A percentile compares a stretch with the other conserved stretches of the same genome.
Evolutionary conservation across 2,329 filamentous ascomycete genomes (phyloP).

Genomic region (Lecanicillium sp.): DNA sequence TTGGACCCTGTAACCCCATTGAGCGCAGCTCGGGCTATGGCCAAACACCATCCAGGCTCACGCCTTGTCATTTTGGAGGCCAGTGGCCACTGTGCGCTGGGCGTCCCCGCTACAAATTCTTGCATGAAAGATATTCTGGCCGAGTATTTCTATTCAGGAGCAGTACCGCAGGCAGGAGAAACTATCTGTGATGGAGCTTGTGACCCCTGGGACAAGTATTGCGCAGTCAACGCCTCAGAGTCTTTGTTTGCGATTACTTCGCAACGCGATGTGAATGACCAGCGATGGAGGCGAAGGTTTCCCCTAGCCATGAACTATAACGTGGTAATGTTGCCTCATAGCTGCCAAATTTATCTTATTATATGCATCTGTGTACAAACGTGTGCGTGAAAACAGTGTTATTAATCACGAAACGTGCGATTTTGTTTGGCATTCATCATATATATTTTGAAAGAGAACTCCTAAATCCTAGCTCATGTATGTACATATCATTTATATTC

Average conservation of each 20-base stretch:
- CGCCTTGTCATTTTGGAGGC: constrained; percentile 11
- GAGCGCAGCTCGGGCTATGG: constrained; percentile 19
- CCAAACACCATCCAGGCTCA: constrained; percentile 8
- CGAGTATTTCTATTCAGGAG: not conserved
- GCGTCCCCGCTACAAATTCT: not conserved
- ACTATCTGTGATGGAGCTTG: not conserved
- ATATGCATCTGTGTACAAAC: too few relatives aligned
- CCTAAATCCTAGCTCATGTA: too few relatives aligned
- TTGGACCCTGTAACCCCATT: constrained; percentile 32
- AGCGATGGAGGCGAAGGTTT: not conserved
- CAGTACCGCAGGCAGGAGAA: not conserved
- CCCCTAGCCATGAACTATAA: too few relatives aligned
- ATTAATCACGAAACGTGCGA: too few relatives aligned
- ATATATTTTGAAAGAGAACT: too few relatives aligned
- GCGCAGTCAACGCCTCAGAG: not conserved
- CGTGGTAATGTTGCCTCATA: too few relatives aligned
- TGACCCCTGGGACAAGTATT: not conserved
- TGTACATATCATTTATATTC: too few relatives aligned
- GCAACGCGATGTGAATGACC: not conserved
- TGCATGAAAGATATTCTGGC: not conserved
- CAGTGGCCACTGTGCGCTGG: constrained; percentile 8
- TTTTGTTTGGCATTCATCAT: too few relatives aligned
- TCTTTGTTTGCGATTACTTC: not conserved
- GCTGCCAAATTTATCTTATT: too few relatives aligned
- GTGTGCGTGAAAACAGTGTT: too few relatives aligned